Percentiles rank a stretch among this genome's conserved stretches.
phyloP scores from a whole-genome alignment of 2,329 filamentous ascomycete species.

The Diatrype stigma region DNA sequence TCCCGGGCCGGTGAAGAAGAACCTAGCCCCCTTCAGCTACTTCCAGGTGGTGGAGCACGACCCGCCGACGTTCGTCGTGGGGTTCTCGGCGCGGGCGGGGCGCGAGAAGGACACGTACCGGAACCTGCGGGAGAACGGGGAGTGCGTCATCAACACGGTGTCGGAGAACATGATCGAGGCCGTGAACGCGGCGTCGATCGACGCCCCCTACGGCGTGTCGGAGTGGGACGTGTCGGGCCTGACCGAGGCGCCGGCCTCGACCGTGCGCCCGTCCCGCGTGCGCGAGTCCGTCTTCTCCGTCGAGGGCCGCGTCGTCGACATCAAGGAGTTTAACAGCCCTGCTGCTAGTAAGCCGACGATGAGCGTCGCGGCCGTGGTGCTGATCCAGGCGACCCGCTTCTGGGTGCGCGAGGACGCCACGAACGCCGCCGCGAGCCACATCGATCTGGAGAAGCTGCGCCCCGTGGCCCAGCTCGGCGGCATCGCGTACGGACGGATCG shows the following conservation, averaged over 20 bases:
- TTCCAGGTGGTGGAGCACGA: constrained; percentile 60
- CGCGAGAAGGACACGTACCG: constrained; percentile 55
- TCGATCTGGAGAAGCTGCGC: constrained; percentile 1
- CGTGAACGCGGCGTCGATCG: constrained; percentile 55
- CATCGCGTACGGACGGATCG: constrained; percentile 3
- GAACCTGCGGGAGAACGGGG: constrained; percentile 52
- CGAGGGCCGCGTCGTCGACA: constrained; percentile 24
- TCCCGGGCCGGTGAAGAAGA: constrained; percentile 47
- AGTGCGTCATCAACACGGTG: constrained; percentile 60
- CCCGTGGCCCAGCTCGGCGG: constrained; percentile 5
- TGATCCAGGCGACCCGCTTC: constrained; percentile 5
- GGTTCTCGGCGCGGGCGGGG: constrained; percentile 51
- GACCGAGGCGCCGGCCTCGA: constrained; percentile 14
- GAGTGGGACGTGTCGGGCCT: constrained; percentile 32
- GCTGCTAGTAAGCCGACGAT: neutral
- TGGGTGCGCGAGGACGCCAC: constrained; percentile 6
- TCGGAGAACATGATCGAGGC: constrained; percentile 59
- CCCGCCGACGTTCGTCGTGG: constrained; percentile 57
- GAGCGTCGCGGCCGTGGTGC: neutral
- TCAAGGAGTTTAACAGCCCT: constrained; percentile 22
- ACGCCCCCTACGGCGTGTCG: constrained; percentile 52
- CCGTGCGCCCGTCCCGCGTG: constrained; percentile 17
- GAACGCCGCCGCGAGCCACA: neutral
- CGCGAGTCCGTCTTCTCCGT: constrained; percentile 18
- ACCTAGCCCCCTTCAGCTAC: constrained; percentile 60